phyloP scores from a whole-genome alignment of 345 rosid species.

The Carallia brachiata region DNA sequence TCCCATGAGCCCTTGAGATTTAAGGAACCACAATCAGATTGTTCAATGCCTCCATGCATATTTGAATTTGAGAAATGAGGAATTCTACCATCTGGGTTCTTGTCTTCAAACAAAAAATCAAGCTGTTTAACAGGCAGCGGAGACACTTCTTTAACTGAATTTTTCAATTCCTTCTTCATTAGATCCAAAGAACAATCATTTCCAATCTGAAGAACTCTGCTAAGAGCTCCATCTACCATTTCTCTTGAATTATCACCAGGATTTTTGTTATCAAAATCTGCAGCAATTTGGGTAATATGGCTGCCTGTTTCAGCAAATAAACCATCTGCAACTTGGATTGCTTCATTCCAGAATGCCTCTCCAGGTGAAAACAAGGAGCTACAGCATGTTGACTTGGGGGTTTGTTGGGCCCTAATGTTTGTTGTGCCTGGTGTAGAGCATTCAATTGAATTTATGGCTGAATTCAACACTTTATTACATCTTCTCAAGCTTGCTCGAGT shows the following conservation, averaged over 20 bases:
- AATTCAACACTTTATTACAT: slow-evolving; percentile 44
- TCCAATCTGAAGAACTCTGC: slow-evolving; percentile 34
- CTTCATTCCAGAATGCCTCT: slow-evolving; percentile 98
- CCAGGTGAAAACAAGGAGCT: slow-evolving; percentile 93
- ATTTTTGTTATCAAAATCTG: slow-evolving; percentile 27
- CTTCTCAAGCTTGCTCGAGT: slow-evolving; percentile 59
- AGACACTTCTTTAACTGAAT: slow-evolving; percentile 42
- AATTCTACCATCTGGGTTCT: slow-evolving; percentile 36
- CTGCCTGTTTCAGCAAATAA: slow-evolving; percentile 42
- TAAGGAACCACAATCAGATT: slow-evolving; percentile 33
- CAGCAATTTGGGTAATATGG: slow-evolving; percentile 27
- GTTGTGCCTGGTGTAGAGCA: slow-evolving; percentile 68
- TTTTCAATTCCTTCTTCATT: slow-evolving; percentile 37
- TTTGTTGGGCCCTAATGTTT: slow-evolving; percentile 39
- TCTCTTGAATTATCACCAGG: slow-evolving; percentile 33
- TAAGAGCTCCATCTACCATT: slow-evolving; percentile 42
- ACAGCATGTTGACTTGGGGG: slow-evolving; percentile 76
- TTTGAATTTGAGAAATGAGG: slow-evolving; percentile 21
- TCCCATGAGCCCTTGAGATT: slow-evolving; percentile 23
- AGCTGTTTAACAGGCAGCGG: slow-evolving; percentile 83
- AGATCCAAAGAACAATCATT: slow-evolving; percentile 36
- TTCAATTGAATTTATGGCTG: slow-evolving; percentile 33
- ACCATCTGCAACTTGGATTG: slow-evolving; percentile 88
- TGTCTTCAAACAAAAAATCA: slow-evolving; percentile 68
- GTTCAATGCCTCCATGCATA: slow-evolving; percentile 26